Evolutionary conservation across 345 rosid genomes (phyloP).

Genomic region (Gossypium stocksii): DNA sequence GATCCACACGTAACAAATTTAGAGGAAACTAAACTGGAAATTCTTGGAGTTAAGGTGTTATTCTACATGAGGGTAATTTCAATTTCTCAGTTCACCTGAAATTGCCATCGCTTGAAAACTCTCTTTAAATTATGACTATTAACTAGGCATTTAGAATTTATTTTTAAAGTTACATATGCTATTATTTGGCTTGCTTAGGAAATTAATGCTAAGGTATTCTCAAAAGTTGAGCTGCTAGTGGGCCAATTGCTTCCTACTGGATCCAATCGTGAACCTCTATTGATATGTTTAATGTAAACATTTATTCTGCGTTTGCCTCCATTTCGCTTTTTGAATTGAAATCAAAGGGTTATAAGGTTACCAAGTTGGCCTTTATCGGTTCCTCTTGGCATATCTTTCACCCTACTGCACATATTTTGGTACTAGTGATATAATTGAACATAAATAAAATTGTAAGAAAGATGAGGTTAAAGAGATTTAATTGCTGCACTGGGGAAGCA

Average conservation of each 20-base stretch:
- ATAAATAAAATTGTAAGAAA: neutral
- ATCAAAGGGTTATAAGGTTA: neutral
- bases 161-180: neutral
- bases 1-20: too few relatives aligned
- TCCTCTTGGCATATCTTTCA: neutral
- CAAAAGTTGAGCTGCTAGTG: neutral
- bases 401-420: neutral
- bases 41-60: neutral
- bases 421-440: neutral
- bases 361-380: conserved; percentile 2
- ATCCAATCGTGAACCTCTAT: neutral
- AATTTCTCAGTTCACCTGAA: neutral
- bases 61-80: neutral
- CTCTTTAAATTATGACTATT: neutral
- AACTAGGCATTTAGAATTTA: neutral
- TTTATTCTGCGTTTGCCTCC: neutral
- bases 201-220: neutral
- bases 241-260: neutral
- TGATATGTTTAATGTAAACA: neutral
- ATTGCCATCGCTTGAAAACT: neutral
- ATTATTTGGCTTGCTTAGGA: neutral
- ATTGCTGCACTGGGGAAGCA: neutral
- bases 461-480: neutral
- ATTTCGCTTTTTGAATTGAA: neutral
- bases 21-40: neutral